A percentile compares a stretch with the other conserved stretches of the same genome.
Evolutionary conservation across 2,329 filamentous ascomycete genomes (phyloP).

Genomic region (Phoma sp.): DNA sequence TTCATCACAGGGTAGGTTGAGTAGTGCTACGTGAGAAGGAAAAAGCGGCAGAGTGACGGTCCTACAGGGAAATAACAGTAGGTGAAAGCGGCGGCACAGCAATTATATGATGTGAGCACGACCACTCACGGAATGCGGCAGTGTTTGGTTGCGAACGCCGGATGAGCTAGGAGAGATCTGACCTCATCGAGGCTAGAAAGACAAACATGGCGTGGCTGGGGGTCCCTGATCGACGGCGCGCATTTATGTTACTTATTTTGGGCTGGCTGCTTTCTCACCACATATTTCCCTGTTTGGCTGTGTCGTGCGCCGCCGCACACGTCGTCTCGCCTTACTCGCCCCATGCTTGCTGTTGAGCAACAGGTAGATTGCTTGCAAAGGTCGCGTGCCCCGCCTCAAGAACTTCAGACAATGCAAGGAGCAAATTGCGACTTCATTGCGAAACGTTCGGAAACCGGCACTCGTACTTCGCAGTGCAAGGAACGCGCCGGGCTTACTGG

Average conservation of each 20-base stretch:
- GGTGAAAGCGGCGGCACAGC: conserved; percentile 1
- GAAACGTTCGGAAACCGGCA: conserved; percentile 16
- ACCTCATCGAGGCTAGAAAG: conserved; percentile 17
- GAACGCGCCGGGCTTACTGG: conserved; percentile 8
- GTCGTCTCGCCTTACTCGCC: conserved; percentile 1
- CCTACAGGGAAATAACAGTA: background rate
- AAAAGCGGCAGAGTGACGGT: conserved; percentile 1
- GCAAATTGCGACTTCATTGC: conserved; percentile 11
- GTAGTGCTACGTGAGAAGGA: background rate
- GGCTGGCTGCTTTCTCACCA: conserved; percentile 5
- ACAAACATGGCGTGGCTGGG: conserved; percentile 12
- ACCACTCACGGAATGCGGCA: conserved; percentile 12
- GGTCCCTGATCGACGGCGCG: conserved; percentile 16
- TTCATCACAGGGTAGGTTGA: conserved; percentile 33
- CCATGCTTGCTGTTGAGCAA: background rate
- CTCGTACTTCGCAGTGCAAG: conserved; percentile 1
- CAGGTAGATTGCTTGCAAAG: background rate
- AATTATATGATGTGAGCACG: conserved; percentile 16
- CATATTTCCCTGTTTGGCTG: conserved; percentile 5
- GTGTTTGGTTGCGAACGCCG: conserved; percentile 17
- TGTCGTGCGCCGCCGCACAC: background rate
- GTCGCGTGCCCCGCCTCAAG: background rate
- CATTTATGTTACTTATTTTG: conserved; percentile 10
- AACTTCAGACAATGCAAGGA: conserved; percentile 3
- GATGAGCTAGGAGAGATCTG: conserved; percentile 19